These are phyloP conservation scores for Aureobasidium uvarum DNA, from an alignment of 2,329 filamentous ascomycete species.

Conservation along the genomic window DNA sequence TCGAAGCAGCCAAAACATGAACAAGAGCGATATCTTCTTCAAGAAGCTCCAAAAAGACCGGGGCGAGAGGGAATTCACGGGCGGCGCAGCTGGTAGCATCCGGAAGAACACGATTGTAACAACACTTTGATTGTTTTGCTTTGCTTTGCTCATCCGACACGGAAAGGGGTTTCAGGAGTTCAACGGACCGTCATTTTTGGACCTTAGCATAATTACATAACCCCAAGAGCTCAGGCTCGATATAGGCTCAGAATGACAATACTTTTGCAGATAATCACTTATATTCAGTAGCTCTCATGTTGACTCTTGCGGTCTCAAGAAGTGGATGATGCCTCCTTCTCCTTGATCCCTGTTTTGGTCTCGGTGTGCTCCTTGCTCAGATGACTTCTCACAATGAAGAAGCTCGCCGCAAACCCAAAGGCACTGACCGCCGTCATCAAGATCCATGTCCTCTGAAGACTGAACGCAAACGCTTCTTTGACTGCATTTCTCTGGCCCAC, in stretches of 20 bases:
- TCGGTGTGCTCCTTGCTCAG: slow-evolving; percentile 53
- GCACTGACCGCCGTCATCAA: slow-evolving; percentile 57
- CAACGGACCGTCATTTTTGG: neutral
- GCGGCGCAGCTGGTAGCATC: no score
- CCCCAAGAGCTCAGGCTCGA: neutral
- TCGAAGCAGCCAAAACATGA: no score
- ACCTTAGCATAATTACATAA: slow-evolving; percentile 12
- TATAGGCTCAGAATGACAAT: neutral
- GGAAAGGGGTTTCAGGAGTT: neutral
- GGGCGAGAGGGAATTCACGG: no score
- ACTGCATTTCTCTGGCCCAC: slow-evolving; percentile 43
- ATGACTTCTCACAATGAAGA: slow-evolving; percentile 69
- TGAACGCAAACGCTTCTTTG: slow-evolving; percentile 50
- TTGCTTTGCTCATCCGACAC: neutral
- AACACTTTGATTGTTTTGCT: neutral
- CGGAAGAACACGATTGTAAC: neutral
- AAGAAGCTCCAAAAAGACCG: no score
- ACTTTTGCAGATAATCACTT: neutral
- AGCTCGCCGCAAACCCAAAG: slow-evolving; percentile 83
- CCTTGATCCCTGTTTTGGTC: slow-evolving; percentile 49
- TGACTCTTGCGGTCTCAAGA: neutral
- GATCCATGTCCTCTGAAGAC: slow-evolving; percentile 52
- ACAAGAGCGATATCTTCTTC: no score
- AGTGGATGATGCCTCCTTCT: neutral
- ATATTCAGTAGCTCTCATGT: neutral